Percentiles rank a stretch among this genome's conserved stretches.
Conservation (phyloP, 2,329 filamentous ascomycete genomes). For the Incumbomyces lentus region DNA sequence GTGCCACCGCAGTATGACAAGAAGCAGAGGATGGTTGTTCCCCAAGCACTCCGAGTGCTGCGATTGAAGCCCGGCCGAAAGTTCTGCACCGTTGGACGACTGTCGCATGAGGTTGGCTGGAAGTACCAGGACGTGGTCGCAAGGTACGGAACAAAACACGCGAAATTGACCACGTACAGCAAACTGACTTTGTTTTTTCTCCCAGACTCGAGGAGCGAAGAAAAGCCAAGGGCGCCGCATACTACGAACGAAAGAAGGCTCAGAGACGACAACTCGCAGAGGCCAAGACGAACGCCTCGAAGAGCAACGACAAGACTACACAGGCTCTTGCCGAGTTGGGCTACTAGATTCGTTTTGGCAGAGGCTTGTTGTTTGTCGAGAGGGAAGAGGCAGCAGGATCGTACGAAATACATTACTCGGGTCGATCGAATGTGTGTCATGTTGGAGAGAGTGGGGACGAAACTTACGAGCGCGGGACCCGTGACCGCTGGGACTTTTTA, state of each 20-base stretch:
- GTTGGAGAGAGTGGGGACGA: not conserved
- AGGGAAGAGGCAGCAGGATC: constrained; percentile 1
- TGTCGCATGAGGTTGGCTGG: constrained; percentile 99
- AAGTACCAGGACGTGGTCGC: constrained; percentile 99
- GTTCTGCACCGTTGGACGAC: constrained; percentile 98
- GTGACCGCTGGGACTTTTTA: no score
- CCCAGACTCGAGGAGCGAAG: constrained; percentile 93
- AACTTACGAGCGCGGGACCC: no score
- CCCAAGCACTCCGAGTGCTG: constrained; percentile 92
- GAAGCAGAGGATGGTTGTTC: constrained; percentile 99
- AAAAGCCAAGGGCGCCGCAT: constrained; percentile 98
- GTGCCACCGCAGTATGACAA: constrained; percentile 98
- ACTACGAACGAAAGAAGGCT: constrained; percentile 99
- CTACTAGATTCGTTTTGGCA: constrained; percentile 53
- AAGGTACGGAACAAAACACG: constrained; percentile 53
- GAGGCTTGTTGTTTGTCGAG: not conserved
- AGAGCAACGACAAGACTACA: constrained; percentile 69
- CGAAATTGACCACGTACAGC: not conserved
- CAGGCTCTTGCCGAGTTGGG: constrained; percentile 80
- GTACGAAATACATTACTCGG: not conserved
- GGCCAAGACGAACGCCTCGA: constrained; percentile 82
- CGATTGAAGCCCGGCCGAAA: constrained; percentile 98
- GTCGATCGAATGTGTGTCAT: not conserved
- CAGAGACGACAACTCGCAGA: constrained; percentile 80
- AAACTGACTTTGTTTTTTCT: constrained; percentile 5